Evolutionary conservation across 305 asterid genomes (phyloP), one percentile per base, ranked within the genome.

Genomic region (Vinca major): DNA sequence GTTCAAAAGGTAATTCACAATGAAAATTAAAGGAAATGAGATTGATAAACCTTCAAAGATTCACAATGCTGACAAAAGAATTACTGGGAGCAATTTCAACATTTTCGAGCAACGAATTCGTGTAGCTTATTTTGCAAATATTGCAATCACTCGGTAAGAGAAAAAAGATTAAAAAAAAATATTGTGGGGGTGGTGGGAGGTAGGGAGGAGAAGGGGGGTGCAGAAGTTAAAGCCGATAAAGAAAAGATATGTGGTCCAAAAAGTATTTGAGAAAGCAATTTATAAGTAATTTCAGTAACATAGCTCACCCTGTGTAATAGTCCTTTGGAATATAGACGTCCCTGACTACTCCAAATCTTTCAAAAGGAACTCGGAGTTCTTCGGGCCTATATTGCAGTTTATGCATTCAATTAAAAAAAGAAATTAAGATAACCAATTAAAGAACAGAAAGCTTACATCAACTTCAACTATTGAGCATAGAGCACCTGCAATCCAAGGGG

Each of bases 261-360:
- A 33, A 57, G 7, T 4, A 11, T 5, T 6, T 19, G 43, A 13
- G 40, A 3, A 67, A 11, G 37, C 16, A 11, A 5, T 47, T 4
- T 40, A 9, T 26, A 20, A 55, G 41, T n/a, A 44, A 9, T 13
- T 49, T n/a, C 43, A 40, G 55, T 7, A 51, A 45, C 53, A 48
- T 51, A 19, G 54, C 74, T 74, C 64, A 78, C 82, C 82, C 79
- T 5, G 82, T 66, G 17, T 78, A 71, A 74, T 78, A 78, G 64
- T 78, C 76, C 76, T 70, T 78, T 19, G 82, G 82, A 67, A 78
- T 71, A 67, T 78, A 78, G 26, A 78, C 82, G 47, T 78, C 82
- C 43, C 82, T 74, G 41, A 78, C 82, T 49, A 56, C 9, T 36
- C 82, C 82, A 74, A 74, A 78, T 74, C 82, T 78, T 78, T 74